phyloP scores from a whole-genome alignment of 2,329 filamentous ascomycete species.

The Keithomyces neogunnii region DNA sequence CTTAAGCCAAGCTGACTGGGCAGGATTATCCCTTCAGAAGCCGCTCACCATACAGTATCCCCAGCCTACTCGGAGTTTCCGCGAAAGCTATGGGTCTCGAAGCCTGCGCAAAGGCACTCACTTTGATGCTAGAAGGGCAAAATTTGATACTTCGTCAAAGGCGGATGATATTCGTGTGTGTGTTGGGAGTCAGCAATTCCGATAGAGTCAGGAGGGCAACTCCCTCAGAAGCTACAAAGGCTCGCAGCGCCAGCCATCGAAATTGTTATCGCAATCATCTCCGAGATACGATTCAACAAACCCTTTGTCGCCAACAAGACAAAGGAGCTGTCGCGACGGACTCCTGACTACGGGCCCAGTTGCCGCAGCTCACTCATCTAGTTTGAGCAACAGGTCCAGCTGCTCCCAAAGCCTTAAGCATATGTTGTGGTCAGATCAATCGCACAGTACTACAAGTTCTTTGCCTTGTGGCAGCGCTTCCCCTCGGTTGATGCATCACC shows the following conservation, averaged over 20 bases:
- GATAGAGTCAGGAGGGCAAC: conserved; percentile 17
- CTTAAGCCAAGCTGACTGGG: conserved; percentile 21
- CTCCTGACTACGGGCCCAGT: neutral
- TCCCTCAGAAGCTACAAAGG: conserved; percentile 4
- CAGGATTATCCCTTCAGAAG: conserved; percentile 22
- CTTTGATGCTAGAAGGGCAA: neutral
- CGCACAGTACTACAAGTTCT: conserved; percentile 7
- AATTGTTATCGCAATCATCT: neutral
- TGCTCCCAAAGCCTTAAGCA: conserved; percentile 2
- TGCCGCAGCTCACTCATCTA: conserved; percentile 1
- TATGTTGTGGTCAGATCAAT: conserved; percentile 6
- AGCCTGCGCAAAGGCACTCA: neutral
- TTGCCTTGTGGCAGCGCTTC: conserved; percentile 1
- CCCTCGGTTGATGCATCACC: conserved; percentile 12
- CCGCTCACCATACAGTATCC: conserved; percentile 15
- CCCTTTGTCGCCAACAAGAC: neutral
- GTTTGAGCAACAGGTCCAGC: conserved; percentile 5
- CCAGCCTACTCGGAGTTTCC: conserved; percentile 7
- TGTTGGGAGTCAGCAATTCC: conserved; percentile 19
- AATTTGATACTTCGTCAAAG: neutral
- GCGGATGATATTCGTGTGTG: conserved; percentile 14
- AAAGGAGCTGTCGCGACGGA: neutral
- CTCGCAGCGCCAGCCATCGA: neutral
- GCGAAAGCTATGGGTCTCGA: neutral
- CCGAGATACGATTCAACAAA: neutral